A percentile compares a stretch with the other conserved stretches of the same genome.
Conservation (phyloP, 352 stramenopile genomes). For the Phytophthora tubulina region DNA sequence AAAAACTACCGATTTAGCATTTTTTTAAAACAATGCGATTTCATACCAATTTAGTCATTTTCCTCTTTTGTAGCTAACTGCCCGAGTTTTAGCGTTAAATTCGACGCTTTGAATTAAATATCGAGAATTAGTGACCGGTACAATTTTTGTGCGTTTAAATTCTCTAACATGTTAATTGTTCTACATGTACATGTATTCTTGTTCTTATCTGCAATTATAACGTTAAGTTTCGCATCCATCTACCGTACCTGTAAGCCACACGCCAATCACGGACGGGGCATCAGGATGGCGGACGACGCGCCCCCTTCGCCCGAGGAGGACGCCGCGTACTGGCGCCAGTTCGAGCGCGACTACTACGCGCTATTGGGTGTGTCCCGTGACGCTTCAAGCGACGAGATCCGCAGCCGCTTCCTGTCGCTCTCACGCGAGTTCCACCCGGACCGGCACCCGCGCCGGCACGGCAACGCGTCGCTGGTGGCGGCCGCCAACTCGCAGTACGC, state of each 20-base stretch:
- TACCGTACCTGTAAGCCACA: too few relatives aligned
- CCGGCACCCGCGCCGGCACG: constrained; percentile 46
- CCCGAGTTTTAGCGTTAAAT: too few relatives aligned
- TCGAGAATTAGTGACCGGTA: too few relatives aligned
- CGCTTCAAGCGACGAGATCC: constrained; percentile 72
- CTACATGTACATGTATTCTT: too few relatives aligned
- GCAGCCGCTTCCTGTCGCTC: constrained; percentile 69
- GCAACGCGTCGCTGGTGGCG: constrained; percentile 60
- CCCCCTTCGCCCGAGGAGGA: constrained; percentile 28
- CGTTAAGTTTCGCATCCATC: background rate
- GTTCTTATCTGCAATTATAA: too few relatives aligned
- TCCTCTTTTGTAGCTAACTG: too few relatives aligned
- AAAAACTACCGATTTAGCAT: too few relatives aligned
- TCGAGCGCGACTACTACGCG: constrained; percentile 88
- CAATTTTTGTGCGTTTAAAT: too few relatives aligned
- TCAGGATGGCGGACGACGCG: constrained; percentile 22
- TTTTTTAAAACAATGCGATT: too few relatives aligned
- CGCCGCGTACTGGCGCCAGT: constrained; percentile 56
- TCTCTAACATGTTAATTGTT: too few relatives aligned
- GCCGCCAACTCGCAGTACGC: constrained; percentile 84
- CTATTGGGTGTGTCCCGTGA: constrained; percentile 73
- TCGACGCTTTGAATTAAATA: too few relatives aligned
- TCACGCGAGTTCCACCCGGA: constrained; percentile 91
- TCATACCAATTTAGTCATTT: too few relatives aligned
- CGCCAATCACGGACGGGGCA: background rate